Evolutionary conservation across 2,329 filamentous ascomycete species (phyloP).

Genomic region (Zasmidium angulare): DNA sequence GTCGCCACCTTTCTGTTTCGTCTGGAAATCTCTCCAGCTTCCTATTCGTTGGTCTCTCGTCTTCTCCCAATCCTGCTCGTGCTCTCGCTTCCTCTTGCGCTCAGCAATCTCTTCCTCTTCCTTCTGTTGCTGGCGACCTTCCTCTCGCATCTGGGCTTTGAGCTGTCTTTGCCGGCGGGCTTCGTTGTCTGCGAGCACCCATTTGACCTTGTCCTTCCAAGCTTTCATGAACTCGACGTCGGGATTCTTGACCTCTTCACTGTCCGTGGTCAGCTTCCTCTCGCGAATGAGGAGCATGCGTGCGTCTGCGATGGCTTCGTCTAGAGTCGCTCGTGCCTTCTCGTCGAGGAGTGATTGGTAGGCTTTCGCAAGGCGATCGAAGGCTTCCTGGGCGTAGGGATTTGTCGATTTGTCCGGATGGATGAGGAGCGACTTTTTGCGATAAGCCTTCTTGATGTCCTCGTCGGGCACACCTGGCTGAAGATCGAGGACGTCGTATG

Average conservation of each 20-base stretch:
- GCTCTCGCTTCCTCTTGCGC: conserved; percentile 66
- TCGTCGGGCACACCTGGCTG: conserved; percentile 93
- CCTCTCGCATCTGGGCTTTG: conserved; percentile 94
- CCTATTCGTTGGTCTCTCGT: conserved; percentile 87
- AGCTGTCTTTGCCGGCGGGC: conserved; percentile 77
- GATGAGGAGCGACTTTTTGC: conserved; percentile 97
- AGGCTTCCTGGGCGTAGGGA: conserved; percentile 85
- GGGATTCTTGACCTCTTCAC: conserved; percentile 70
- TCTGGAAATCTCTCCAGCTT: conserved; percentile 91
- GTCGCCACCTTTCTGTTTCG: conserved; percentile 45
- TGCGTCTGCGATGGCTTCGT: conserved; percentile 94
- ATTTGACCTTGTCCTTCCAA: conserved; percentile 87
- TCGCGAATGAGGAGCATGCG: conserved; percentile 93
- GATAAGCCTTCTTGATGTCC: conserved; percentile 92
- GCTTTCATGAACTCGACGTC: conserved; percentile 77
- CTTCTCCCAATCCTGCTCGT: conserved; percentile 93
- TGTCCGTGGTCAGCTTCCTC: conserved; percentile 88
- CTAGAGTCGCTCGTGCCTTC: conserved; percentile 80
- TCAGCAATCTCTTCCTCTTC: conserved; percentile 79
- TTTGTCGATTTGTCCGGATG: conserved; percentile 98
- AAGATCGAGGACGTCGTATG: conserved; percentile 91
- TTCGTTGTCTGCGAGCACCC: conserved; percentile 92
- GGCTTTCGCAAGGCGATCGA: conserved; percentile 94
- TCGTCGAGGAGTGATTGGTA: conserved; percentile 90
- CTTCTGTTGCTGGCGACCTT: conserved; percentile 82